Conservation (phyloP, 2,329 filamentous ascomycete genomes). For the Leptosphaerulina australis region DNA sequence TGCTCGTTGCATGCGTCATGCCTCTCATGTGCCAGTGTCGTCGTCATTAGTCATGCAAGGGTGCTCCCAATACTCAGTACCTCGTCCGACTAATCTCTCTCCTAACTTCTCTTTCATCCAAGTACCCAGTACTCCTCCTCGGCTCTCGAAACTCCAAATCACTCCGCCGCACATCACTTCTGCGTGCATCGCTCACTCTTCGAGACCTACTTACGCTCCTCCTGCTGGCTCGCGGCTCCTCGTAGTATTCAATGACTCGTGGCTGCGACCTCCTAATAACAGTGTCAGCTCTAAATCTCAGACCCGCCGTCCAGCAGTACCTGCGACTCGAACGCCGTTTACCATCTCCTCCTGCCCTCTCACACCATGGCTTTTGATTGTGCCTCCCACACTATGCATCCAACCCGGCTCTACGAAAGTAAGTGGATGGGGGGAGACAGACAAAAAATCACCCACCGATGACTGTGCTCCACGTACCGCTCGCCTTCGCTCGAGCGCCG, state of each 20-base stretch:
- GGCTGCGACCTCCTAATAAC: constrained; percentile 29
- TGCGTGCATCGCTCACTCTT: constrained; percentile 34
- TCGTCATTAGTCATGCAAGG: background rate
- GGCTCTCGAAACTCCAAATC: constrained; percentile 26
- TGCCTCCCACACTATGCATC: background rate
- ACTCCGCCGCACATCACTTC: constrained; percentile 11
- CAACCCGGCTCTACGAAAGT: background rate
- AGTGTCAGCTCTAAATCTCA: too few species aligned
- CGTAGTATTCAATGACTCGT: constrained; percentile 36
- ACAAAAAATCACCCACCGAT: background rate
- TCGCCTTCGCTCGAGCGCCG: constrained; percentile 33
- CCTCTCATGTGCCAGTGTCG: too few species aligned
- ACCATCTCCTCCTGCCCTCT: too few species aligned
- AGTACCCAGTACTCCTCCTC: constrained; percentile 30
- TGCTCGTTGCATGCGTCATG: background rate
- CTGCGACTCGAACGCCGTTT: too few species aligned
- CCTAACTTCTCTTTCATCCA: constrained; percentile 35
- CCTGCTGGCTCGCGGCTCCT: constrained; percentile 35
- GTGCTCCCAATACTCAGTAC: constrained; percentile 17
- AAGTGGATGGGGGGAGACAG: background rate
- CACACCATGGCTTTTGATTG: too few species aligned
- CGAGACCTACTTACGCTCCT: constrained; percentile 35
- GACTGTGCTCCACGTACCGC: constrained; percentile 18
- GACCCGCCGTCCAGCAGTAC: too few species aligned
- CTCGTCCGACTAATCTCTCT: constrained; percentile 41